phyloP scores from a whole-genome alignment of 176 grass and related monocot species.

The Alopecurus myosuroides region DNA sequence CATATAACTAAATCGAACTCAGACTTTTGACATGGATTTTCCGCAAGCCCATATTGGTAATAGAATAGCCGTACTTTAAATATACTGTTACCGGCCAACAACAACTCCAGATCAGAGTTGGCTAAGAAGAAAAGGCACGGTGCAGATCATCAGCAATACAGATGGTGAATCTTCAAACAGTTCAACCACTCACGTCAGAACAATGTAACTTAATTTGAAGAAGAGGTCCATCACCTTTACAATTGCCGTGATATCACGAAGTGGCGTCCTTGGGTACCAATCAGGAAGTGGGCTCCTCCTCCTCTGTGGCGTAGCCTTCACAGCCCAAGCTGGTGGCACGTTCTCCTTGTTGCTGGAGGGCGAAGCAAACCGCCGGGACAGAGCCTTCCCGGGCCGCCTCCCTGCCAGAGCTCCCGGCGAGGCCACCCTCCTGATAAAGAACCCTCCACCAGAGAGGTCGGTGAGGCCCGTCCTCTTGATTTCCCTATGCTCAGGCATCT shows the following conservation, averaged over 20 bases:
- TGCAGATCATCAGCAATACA: background rate
- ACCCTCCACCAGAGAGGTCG: conserved; percentile 39
- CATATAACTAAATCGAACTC: background rate
- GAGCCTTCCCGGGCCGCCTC: conserved; percentile 15
- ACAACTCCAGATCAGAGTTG: background rate
- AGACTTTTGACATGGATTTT: background rate
- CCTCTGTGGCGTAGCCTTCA: conserved; percentile 15
- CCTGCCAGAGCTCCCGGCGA: conserved; percentile 35
- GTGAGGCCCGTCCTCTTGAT: conserved; percentile 2
- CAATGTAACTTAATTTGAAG: background rate
- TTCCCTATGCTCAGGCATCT: conserved; percentile 51
- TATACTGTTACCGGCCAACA: background rate
- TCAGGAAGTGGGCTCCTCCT: conserved; percentile 66
- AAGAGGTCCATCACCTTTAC: conserved; percentile 32
- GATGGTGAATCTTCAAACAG: background rate
- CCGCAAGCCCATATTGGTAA: background rate
- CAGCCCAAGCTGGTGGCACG: conserved; percentile 24
- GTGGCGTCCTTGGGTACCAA: conserved; percentile 73
- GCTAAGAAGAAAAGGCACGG: background rate
- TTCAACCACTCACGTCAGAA: background rate
- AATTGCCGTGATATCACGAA: conserved; percentile 61
- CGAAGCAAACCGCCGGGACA: conserved; percentile 3
- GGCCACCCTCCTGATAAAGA: conserved; percentile 65
- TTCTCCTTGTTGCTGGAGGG: conserved; percentile 48
- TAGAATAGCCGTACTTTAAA: background rate